phyloP scores from a whole-genome alignment of 1,284 basidiomycete species.

The Sporisorium reilianum region DNA sequence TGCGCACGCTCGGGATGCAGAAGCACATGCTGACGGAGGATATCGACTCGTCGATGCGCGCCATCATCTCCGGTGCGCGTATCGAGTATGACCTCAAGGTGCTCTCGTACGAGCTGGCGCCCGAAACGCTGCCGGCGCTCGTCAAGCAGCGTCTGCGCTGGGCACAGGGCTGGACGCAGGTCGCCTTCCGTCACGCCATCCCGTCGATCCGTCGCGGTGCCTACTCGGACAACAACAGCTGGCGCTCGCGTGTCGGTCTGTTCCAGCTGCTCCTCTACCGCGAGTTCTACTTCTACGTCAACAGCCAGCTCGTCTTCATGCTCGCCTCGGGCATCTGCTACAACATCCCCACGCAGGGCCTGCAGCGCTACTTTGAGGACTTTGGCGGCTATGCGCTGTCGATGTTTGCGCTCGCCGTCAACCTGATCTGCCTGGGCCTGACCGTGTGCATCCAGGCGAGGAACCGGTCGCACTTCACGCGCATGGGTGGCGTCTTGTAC shows the following conservation, averaged over 20 bases:
- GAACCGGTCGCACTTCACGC: constrained; percentile 58
- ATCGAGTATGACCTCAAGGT: constrained; percentile 63
- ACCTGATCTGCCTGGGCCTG: constrained; percentile 53
- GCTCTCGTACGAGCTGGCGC: constrained; percentile 60
- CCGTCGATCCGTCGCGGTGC: constrained; percentile 54
- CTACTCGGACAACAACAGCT: constrained; percentile 51
- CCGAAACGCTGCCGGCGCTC: constrained; percentile 53
- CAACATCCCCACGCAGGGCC: constrained; percentile 33
- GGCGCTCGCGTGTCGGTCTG: constrained; percentile 53
- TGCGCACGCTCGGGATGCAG: constrained; percentile 58
- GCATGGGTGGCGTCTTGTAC: constrained; percentile 42
- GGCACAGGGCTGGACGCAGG: constrained; percentile 66
- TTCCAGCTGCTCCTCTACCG: constrained; percentile 59
- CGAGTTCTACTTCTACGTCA: constrained; percentile 59
- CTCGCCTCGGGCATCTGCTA: constrained; percentile 41
- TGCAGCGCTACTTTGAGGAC: constrained; percentile 42
- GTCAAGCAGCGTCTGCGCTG: constrained; percentile 62
- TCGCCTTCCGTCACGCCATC: constrained; percentile 56
- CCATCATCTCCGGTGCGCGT: constrained; percentile 61
- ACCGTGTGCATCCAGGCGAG: constrained; percentile 54
- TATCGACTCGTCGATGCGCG: constrained; percentile 62
- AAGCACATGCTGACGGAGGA: constrained; percentile 65
- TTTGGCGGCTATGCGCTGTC: constrained; percentile 52
- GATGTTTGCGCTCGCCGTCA: constrained; percentile 53
- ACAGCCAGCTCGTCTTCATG: constrained; percentile 44